Evolutionary conservation across 176 grass and related monocot species (phyloP).

Genomic region (Musa beccarii): DNA sequence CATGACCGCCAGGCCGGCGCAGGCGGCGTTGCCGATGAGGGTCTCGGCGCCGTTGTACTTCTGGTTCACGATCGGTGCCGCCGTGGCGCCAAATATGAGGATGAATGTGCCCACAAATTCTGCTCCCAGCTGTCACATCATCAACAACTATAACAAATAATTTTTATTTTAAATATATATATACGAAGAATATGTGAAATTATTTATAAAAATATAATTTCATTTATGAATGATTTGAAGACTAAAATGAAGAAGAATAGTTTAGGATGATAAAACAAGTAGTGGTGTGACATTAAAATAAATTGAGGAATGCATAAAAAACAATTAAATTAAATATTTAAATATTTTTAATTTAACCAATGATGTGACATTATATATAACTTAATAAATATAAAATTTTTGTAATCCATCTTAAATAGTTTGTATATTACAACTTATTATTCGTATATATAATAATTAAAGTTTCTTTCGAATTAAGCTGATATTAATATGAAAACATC

Average conservation of each 20-base stretch:
- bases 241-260: too few species aligned
- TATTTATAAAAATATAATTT: too few species aligned
- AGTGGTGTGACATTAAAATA: too few species aligned
- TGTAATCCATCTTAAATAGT: not conserved
- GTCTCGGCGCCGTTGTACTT: constrained; percentile 83
- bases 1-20: constrained; percentile 73
- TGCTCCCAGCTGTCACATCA: constrained; percentile 47
- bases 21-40: constrained; percentile 81
- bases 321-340: too few species aligned
- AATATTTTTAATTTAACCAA: too few species aligned
- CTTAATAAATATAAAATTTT: not conserved
- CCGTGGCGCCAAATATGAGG: constrained; percentile 95
- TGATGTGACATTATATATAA: not conserved
- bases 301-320: too few species aligned
- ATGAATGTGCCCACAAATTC: constrained; percentile 98
- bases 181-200: too few species aligned
- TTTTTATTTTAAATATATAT: too few species aligned
- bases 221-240: too few species aligned
- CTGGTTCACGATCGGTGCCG: constrained; percentile 97
- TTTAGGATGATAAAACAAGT: too few species aligned
- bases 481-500: not conserved
- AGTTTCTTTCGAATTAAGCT: not conserved
- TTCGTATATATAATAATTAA: not conserved
- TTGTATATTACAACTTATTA: not conserved
- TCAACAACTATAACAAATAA: too few species aligned